Evolutionary conservation across 371 early-diverging fungal species (phyloP).

Genomic region (Nosema muscidifuracis): DNA sequence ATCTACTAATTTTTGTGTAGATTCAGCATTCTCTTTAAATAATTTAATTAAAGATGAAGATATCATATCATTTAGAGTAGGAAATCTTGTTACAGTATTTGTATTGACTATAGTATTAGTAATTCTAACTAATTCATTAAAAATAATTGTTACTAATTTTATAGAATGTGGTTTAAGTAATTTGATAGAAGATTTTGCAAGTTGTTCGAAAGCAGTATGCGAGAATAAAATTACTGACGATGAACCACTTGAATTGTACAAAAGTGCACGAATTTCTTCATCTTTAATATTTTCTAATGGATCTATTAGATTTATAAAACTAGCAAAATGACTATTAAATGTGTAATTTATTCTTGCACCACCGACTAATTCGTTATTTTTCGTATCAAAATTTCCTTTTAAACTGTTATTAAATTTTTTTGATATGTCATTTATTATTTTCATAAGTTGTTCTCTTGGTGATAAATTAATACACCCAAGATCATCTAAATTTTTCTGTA

Average conservation of each 20-base stretch:
- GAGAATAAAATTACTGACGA: slow-evolving; percentile 88
- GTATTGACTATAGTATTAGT: slow-evolving; percentile 22
- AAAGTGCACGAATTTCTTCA: slow-evolving; percentile 84
- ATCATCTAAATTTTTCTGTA: slow-evolving; percentile 67
- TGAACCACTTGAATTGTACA: slow-evolving; percentile 91
- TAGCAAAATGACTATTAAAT: slow-evolving; percentile 86
- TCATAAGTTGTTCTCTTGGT: slow-evolving; percentile 62
- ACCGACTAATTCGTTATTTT: slow-evolving; percentile 83
- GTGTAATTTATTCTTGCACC: slow-evolving; percentile 94
- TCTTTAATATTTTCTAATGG: slow-evolving; percentile 91
- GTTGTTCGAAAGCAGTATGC: slow-evolving; percentile 87
- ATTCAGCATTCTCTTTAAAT: slow-evolving; percentile 69
- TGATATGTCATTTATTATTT: slow-evolving; percentile 71
- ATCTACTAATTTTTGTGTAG: slow-evolving; percentile 68
- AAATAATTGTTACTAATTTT: slow-evolving; percentile 74
- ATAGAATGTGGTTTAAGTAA: slow-evolving; percentile 72
- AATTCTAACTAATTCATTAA: slow-evolving; percentile 75
- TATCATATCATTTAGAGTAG: slow-evolving; percentile 69
- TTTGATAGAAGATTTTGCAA: slow-evolving; percentile 80
- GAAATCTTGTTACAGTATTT: slow-evolving; percentile 70
- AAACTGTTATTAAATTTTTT: slow-evolving; percentile 73
- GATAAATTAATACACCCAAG: slow-evolving; percentile 61
- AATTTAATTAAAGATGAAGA: slow-evolving; percentile 71
- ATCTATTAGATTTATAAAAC: slow-evolving; percentile 79
- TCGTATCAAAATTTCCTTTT: slow-evolving; percentile 81